Evolutionary conservation across 768 basidiomycete species (phyloP), one percentile per base, ranked within the genome.

Genomic region (Exsudoporus frostii): DNA sequence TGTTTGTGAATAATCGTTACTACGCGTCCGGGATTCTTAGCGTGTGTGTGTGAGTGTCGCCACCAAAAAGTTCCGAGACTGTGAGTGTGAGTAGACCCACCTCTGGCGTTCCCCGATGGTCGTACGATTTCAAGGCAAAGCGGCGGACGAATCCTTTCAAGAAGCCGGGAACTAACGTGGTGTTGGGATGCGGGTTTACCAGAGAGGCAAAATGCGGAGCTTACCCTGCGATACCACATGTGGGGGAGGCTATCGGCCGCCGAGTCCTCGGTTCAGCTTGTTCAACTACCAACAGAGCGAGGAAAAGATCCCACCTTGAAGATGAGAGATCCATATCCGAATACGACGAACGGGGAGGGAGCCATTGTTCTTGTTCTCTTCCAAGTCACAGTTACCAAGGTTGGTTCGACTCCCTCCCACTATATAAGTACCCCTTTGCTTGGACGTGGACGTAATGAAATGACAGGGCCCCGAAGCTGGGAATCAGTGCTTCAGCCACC

Each of bases 271-370:
- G 19, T 24, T 51, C 17, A 49, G 29, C 11, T 30, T 13, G 17
- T 15, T 8, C 24, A 14, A 41, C 13, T 2, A 27, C 25, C 9
- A 27, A 40, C 19, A 15, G 19, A 53, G 11, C 10, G 1, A 40
- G 7, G 39, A 51, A 34, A 22, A 38, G 33, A n/a, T n/a, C 51
- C 15, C 10, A 38, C 92, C 80, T 93, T 94, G 79, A 88, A 95
- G 51, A 94, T 94, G 37, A 95, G 77, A 5, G 91, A 92, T 5
- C 93, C 93, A 63, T 96, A 96, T 25, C 92, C 92, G 60, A 95
- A 96, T 15, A 95, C 88, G 45, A 89, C 76, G 67, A 86, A 92
- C 8, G 73, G 70, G 48, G 59, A 15, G 41, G 25, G 17, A 7
- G 22, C 17, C 62, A 64, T 62, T 4, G 20, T 24, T 25, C 33